Base-by-base conservation (phyloP, 257 asterid species). In the Jaltomata sinuosa region DNA sequence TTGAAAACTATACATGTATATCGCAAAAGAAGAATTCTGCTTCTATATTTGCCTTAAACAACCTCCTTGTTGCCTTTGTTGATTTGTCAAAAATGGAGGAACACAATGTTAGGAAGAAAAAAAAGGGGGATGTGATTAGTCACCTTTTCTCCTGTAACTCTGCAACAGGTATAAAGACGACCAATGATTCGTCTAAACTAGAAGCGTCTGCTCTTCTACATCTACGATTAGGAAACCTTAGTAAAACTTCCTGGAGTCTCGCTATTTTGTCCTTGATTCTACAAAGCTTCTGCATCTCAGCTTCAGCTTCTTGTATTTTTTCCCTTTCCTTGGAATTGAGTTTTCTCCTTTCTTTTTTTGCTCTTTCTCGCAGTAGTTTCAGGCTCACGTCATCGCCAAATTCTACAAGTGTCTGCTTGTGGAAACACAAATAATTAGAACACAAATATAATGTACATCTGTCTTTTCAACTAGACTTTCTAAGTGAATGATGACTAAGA, bases 251-350 rank as follows among this genome's bases (percentile, higher is more conserved):
- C 87, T 89, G 94, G 83, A 96, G 85, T 85, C 87, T 88, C 81
- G 90, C 93, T 79, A 94, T 87, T 88, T 87, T 93, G 85, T 87
- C 89, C 93, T 94, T 93, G 83, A 96, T 87, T 86, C 82, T 85
- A 81, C 98, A 93, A n/a, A 96, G 94, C 88, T 90, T 89, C 87
- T 92, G 92, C 97, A 96, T 92, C 85, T 92, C 93, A 4, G 84
- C 84, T 85, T 92, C 97, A 31, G 96, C 97, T 87, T 89, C 89
- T 55, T 40, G 81, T 62, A 49, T 54, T 50, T 38, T 55, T 49
- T 67, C 83, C 87, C 80, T 80, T 36, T 83, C 89, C 87, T 89
- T 87, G 85, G 81, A 40, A 32, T 47, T 87, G 86, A 83, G 34
- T 86, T 88, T 89, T 90, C 87, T 93, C 89, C 89, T 94, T 50